Base-by-base conservation (phyloP, 805 yeast species). In the Hanseniaspora mollemarum region DNA sequence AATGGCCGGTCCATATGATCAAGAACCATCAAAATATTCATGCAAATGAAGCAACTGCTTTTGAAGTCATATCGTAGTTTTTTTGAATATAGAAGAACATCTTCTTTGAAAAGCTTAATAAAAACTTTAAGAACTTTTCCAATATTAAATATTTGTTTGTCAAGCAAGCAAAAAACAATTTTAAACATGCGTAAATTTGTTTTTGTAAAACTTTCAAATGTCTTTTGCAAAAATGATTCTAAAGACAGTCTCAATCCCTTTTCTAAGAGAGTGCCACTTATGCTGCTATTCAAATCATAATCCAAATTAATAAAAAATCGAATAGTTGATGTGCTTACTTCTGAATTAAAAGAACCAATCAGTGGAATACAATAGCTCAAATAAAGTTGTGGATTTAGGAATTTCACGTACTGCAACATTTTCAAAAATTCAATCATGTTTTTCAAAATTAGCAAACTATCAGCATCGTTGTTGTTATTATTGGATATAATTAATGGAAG, bases 331-430 rank as follows among this genome's bases (percentile, higher is more conserved):
- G 18, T 4, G 10, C 26, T 41, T 15, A 41, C 19, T 15, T 28
- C 36, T 41, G 19, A 18, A 29, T 19, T 18, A 2, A 18, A 4
- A 19, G 16, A 18, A 5, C 31, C 25, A 12, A 41, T 10, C 25
- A 41, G 8, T 10, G 44, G 44, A 12, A 41, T 28, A 13, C 36
- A 28, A 29, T 41, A 29, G 21, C 26, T 15, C 26, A 41, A 28
- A 19, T 41, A 41, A 18, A 19, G n/a, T 41, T 26, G 26, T 13
- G 44, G 44, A 16, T 41, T 29, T 9, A 41, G 19, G 29, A 41
- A 41, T 29, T 41, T 41, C 12, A 41, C 44, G n/a, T 16, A 41
- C 15, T 41, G 44, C 21, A 41, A 41, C 26, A 19, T 41, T 29
- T 41, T 41, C 15, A 41, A 18, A 29, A 28, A 41, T 13, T 19